Base-by-base conservation (phyloP, 495 filamentous ascomycete species). In the Trichocladium uniseriatum region DNA sequence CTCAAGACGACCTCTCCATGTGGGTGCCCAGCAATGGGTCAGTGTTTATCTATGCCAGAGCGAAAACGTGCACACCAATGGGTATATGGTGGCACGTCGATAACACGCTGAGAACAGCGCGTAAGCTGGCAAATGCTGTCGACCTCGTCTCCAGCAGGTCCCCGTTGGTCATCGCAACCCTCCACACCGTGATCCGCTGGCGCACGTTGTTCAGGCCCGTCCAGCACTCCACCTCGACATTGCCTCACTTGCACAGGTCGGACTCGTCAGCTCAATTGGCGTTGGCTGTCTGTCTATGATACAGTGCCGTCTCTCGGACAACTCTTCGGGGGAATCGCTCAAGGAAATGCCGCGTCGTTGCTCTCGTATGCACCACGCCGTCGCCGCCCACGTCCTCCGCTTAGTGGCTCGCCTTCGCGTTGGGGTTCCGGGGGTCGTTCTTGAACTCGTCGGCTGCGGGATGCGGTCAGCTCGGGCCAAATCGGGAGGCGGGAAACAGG, bases 341-440 rank as follows among this genome's bases (percentile, higher is more conserved):
- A 49, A 45, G 21, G 43, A 51, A 58, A 52, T 45, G 51, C 48
- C 41, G 51, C 49, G 51, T 41, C 36, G 48, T 52, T 36, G 38
- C 11, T 46, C 32, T 58, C 55, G 49, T 53, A 43, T 56, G 34
- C 52, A 43, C 36, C 38, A 42, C 49, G 36, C 42, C 52, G 27
- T 32, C 51, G 13, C 38, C 45, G 36, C 28, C 45, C 22, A 18
- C 21, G 38, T 38, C 36, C 18, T 27, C 51, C 47, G 52, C 42
- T 56, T 67, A 69, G 60, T 69, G 64, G 40, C 63, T 61, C 60
- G 77, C 74, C 77, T 83, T 84, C 34, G 71, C 69, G 63, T 79
- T 74, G 58, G 83, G 86, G 79, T 95, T 95, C 65, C 91, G 79
- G 54, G 91, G 90, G 74, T 97, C 91, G 76, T 92, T 91, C 81